Evolutionary conservation across 345 rosid species (phyloP), one percentile per base, ranked within the genome.

Genomic region (Euphorbia tirucalli): DNA sequence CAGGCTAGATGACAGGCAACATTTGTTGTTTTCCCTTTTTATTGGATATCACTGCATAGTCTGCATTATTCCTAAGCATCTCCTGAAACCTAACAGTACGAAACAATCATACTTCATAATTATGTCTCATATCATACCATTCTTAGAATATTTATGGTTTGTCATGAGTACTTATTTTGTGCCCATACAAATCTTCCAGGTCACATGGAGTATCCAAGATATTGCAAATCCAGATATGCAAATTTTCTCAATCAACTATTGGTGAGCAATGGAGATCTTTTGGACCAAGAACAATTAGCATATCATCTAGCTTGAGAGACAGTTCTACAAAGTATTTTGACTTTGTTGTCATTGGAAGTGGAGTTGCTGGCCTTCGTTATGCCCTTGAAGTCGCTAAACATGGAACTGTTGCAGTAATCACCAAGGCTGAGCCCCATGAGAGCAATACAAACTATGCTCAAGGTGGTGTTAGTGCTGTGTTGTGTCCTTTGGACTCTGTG

Each of bases 361-460:
- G 99, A 70, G 86, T 95, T 74, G 99, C 99, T 22, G 99, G 99
- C 66, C 91, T 94, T 16, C 86, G 99, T 69, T 90, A 92, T 46
- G 97, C 97, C 48, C 90, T 94, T 64, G 97, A 94, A 76, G 97
- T 94, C 77, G 93, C 99, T 49, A 89, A 90, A 75, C 83, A 81
- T 77, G 99, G 99, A 71, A 81, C 96, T 15, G 99, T 92, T 27
- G 97, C 97, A 0, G 90, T 95, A 66, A 92, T 92, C 56, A 95
- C 97, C 11, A 92, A 92, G 86, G 99, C 92, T 6, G 97, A 95
- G 84, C 97, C 97, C 77, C 96, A 95, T 69, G 97, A 92, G 83
- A 87, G 99, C 83, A 92, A 89, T 85, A 95, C 99, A 62, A 92
- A 88, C 84, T 95, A 95, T 84, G 97, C 97, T 48, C 97, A 92